These are phyloP conservation scores for Oidium heveae DNA, from an alignment of 2,329 filamentous ascomycete genomes.

Conservation along the genomic window DNA sequence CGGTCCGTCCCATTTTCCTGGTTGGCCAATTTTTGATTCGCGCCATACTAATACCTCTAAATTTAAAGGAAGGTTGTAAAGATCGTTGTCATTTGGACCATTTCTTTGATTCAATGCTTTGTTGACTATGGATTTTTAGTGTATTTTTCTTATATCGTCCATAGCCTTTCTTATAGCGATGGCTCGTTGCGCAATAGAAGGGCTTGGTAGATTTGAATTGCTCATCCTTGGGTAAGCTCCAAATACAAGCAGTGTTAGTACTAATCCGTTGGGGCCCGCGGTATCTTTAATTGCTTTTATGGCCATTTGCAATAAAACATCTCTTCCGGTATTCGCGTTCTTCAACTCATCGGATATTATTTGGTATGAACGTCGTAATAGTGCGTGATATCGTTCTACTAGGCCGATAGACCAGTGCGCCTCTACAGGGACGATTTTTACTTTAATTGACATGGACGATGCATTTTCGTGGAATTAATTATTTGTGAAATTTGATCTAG, in stretches of 20 bases:
- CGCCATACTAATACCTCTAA: slow-evolving; percentile 1
- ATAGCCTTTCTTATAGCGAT: slow-evolving; percentile 1
- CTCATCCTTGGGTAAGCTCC: background rate
- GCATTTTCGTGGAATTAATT: background rate
- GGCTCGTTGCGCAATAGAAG: background rate
- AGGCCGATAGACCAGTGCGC: background rate
- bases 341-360: background rate
- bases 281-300: background rate
- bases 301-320: background rate
- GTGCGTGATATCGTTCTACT: background rate
- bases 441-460: background rate
- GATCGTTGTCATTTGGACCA: background rate
- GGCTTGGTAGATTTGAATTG: background rate
- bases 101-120: slow-evolving; percentile 1
- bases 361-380: background rate
- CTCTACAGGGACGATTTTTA: background rate
- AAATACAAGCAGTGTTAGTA: background rate
- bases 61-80: slow-evolving; percentile 1
- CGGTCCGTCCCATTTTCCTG: background rate
- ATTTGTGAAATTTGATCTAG: background rate
- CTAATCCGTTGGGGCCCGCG: background rate
- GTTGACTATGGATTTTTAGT: background rate
- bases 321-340: no score
- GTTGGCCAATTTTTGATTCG: background rate
- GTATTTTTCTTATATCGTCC: background rate